A percentile compares a stretch with the other conserved stretches of the same genome.
phyloP scores from a whole-genome alignment of 441 rosid species.

The Erysimum cheiri region DNA sequence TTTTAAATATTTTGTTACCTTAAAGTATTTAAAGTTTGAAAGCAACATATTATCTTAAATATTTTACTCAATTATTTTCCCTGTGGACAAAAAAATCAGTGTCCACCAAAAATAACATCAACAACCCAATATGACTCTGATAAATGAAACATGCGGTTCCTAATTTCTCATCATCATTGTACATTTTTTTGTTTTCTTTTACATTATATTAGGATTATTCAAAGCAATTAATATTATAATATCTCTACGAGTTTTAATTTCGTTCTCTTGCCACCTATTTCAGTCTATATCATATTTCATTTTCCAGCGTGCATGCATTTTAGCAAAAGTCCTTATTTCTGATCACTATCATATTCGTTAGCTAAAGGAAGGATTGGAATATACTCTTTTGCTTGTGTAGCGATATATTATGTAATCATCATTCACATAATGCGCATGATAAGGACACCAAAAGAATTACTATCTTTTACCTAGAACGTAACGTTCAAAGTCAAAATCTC shows the following conservation, averaged over 20 bases:
- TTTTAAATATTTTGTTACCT: not conserved
- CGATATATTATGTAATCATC: not conserved
- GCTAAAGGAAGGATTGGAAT: not conserved
- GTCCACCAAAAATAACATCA: constrained; percentile 27
- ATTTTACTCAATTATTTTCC: too few relatives aligned
- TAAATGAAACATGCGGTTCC: not conserved
- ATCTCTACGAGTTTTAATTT: not conserved
- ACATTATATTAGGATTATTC: not conserved
- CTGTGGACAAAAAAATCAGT: not conserved
- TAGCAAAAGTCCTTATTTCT: not conserved
- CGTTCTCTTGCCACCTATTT: too few relatives aligned
- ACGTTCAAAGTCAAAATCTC: too few relatives aligned
- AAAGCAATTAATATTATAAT: not conserved
- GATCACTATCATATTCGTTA: not conserved
- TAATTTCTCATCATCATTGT: not conserved
- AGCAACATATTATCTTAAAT: too few relatives aligned
- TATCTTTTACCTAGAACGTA: not conserved
- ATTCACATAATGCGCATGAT: not conserved
- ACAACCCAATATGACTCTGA: constrained; percentile 17
- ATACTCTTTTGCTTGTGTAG: not conserved
- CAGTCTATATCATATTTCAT: too few relatives aligned
- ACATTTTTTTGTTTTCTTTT: not conserved
- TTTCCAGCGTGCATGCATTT: not conserved
- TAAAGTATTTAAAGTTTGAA: not conserved
- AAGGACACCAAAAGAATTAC: not conserved